Evolutionary conservation across 1,284 basidiomycete species (phyloP), one percentile per base, ranked within the genome.

Genomic region (Neonothopanus nambi): DNA sequence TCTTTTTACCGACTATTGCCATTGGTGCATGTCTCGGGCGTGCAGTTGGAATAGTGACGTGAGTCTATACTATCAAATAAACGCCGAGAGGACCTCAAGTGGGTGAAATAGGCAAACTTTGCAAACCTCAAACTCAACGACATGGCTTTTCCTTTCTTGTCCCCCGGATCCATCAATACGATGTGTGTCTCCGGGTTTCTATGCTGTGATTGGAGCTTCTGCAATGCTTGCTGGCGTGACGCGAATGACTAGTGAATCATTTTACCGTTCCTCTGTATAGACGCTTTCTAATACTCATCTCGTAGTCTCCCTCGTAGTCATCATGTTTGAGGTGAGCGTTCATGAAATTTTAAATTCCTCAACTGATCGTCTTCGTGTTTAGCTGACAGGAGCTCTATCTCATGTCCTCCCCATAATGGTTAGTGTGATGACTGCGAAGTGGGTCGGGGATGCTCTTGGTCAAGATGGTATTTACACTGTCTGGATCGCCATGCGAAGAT

Each of bases 211-310:
- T 35, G 91, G 91, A 1, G 89, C 90, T 17, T 85, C 90, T 26
- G 87, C 88, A 1, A 87, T 91, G 78, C 71, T 93, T 0, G 88
- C 84, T 7, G 91, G 91, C 3, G 89, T 92, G 3, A 93, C 90
- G 4, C 72, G 87, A 54, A 92, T 91, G 84, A 92, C 83, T 24
- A 81, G 87, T 88, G 60, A 63, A 81, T 65, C 1, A 36, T 23
- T 5, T 13, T 24, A 4, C 53, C 5, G 38, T 24, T 39, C 18
- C 18, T 24, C 48, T 15, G 21, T 23, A 48, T 39, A 12, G 26
- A n/a, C 12, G 21, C 1, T 26, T n/a, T 44, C 18, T 56, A 40
- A 52, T 24, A 38, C 33, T 45, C 30, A 21, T 23, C 20, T 15
- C 26, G 17, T 57, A 87, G 85, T 89, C 50, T 89, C 86, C 3